Conservation (phyloP, 805 yeast species). For the Wickerhamiella kurtzmanii region DNA sequence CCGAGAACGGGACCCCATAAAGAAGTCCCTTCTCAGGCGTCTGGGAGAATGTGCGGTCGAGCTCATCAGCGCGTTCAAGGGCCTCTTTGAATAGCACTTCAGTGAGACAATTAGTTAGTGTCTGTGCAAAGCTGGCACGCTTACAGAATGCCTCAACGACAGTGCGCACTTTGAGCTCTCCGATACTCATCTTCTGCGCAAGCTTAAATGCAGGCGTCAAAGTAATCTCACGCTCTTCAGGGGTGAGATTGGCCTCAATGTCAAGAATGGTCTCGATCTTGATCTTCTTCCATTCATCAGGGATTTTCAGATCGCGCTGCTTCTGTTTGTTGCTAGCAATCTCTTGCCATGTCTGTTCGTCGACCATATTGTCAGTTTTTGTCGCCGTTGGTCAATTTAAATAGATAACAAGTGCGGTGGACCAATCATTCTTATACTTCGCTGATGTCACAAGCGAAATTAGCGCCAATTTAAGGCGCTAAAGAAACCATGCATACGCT, state of each 20-base stretch:
- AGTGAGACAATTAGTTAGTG: slow-evolving; percentile 30
- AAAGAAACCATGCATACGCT: neutral
- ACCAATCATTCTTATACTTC: neutral
- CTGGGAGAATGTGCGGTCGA: slow-evolving; percentile 30
- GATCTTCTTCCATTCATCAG: neutral
- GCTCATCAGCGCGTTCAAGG: slow-evolving; percentile 37
- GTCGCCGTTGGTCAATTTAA: too few relatives aligned
- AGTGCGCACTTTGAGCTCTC: neutral
- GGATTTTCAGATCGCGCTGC: neutral
- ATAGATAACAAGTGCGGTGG: too few relatives aligned
- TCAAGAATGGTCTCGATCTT: neutral
- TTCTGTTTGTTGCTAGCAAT: neutral
- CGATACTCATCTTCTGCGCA: neutral
- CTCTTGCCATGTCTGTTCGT: neutral
- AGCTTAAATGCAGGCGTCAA: neutral
- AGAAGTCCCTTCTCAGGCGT: slow-evolving; percentile 37
- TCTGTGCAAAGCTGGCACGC: slow-evolving; percentile 47
- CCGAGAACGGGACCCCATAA: slow-evolving; percentile 56
- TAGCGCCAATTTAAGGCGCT: neutral
- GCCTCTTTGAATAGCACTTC: slow-evolving; percentile 44
- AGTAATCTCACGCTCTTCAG: neutral
- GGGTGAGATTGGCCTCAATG: neutral
- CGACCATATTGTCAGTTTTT: too few relatives aligned
- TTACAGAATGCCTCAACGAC: slow-evolving; percentile 37
- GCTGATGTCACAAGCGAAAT: neutral